Evolutionary conservation across 164 flowering plant species (phyloP).

Genomic region (Vitis vinifera): ASM3070453v1 NC_081817.1:17009501-17010000

Average conservation of each 20-base stretch:
- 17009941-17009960: slow-evolving; percentile 52
- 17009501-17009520: no score
- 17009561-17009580: no score
- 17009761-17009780: slow-evolving; percentile 34
- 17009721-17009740: neutral
- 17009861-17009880: slow-evolving; percentile 17
- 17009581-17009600: no score
- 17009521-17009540: no score
- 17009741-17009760: slow-evolving; percentile 22
- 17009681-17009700: neutral
- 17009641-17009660: no score
- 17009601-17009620: no score
- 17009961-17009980: slow-evolving; percentile 29
- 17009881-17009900: slow-evolving; percentile 37
- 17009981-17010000: neutral
- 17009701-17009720: neutral
- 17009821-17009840: slow-evolving; percentile 26
- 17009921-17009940: slow-evolving; percentile 36
- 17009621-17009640: no score
- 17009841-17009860: slow-evolving; percentile 29
- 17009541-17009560: no score
- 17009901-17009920: slow-evolving; percentile 37
- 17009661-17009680: no score
- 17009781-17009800: slow-evolving; percentile 33
- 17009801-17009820: slow-evolving; percentile 31